A percentile compares a stretch with the other conserved stretches of the same genome.
These are phyloP conservation scores for Colletotrichum gigasporum DNA, from an alignment of 2,329 filamentous ascomycete species.

Conservation along the genomic window DNA sequence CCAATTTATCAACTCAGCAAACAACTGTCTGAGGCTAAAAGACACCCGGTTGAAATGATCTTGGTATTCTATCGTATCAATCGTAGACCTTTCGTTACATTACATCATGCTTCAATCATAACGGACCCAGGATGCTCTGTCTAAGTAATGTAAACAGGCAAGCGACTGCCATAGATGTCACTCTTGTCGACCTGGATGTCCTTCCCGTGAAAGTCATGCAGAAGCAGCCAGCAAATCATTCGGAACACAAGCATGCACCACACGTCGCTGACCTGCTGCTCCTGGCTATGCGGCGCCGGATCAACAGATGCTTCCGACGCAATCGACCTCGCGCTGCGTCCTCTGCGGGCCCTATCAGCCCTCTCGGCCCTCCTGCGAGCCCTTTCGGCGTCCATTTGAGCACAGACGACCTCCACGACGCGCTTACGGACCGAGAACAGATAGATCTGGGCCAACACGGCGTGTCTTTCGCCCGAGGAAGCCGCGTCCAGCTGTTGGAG, in stretches of 20 bases:
- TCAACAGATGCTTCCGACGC: constrained; percentile 11
- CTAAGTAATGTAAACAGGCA: constrained; percentile 45
- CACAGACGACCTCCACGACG: constrained; percentile 10
- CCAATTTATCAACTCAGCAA: too few relatives aligned
- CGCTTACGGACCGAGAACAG: constrained; percentile 8
- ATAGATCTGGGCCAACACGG: constrained; percentile 20
- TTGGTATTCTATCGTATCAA: not conserved
- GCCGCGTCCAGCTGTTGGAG: constrained; percentile 16
- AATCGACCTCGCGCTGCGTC: constrained; percentile 8
- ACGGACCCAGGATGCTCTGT: too few relatives aligned
- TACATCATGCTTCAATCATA: not conserved
- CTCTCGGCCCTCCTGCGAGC: too few relatives aligned
- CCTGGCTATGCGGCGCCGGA: not conserved
- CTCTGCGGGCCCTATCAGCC: not conserved
- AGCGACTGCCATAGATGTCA: constrained; percentile 44
- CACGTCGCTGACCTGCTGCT: constrained; percentile 33
- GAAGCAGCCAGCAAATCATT: constrained; percentile 48
- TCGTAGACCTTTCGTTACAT: not conserved
- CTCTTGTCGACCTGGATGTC: constrained; percentile 45
- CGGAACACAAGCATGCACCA: constrained; percentile 48
- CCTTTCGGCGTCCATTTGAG: not conserved
- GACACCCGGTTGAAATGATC: too few relatives aligned
- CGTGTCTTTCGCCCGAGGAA: constrained; percentile 18
- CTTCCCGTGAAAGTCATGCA: constrained; percentile 49
- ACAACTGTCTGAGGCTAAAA: too few relatives aligned